Conservation (phyloP, 306 rosid genomes). For the Cicer pinnatifidum region DNA sequence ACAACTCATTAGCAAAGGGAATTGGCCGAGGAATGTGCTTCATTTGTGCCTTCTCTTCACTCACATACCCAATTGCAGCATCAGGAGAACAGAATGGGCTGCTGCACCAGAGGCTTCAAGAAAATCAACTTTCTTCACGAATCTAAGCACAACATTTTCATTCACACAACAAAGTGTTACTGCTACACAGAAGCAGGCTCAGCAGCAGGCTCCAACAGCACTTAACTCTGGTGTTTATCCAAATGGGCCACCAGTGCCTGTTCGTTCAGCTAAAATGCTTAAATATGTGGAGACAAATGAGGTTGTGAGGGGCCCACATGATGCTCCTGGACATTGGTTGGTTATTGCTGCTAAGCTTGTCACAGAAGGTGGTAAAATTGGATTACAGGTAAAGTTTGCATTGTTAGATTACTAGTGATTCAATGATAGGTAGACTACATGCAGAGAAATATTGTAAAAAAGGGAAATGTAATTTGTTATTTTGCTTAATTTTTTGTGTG, state of each 20-base stretch:
- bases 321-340: slow-evolving; percentile 93
- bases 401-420: slow-evolving; percentile 74
- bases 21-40: slow-evolving; percentile 85
- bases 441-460: slow-evolving; percentile 10
- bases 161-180: slow-evolving; percentile 73
- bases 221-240: slow-evolving; percentile 91
- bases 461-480: slow-evolving; percentile 33
- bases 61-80: slow-evolving; percentile 70
- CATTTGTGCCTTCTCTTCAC: slow-evolving; percentile 81
- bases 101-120: slow-evolving; percentile 73
- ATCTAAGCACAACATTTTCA: slow-evolving; percentile 86
- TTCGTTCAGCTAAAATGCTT: slow-evolving; percentile 68
- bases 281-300: slow-evolving; percentile 77
- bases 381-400: slow-evolving; percentile 85
- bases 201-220: slow-evolving; percentile 60
- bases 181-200: slow-evolving; percentile 50
- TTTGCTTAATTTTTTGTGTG: slow-evolving; percentile 1
- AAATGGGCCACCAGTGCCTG: slow-evolving; percentile 77
- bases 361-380: slow-evolving; percentile 77
- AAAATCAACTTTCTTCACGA: slow-evolving; percentile 75
- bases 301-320: slow-evolving; percentile 88
- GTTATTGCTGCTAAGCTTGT: slow-evolving; percentile 90
- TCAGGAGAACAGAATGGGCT: slow-evolving; percentile 81
- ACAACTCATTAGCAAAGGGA: slow-evolving; percentile 78
- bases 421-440: slow-evolving; percentile 27